Evolutionary conservation across 1,284 basidiomycete genomes (phyloP), one percentile per base, ranked within the genome.

Genomic region (Puccinia coronata): DNA sequence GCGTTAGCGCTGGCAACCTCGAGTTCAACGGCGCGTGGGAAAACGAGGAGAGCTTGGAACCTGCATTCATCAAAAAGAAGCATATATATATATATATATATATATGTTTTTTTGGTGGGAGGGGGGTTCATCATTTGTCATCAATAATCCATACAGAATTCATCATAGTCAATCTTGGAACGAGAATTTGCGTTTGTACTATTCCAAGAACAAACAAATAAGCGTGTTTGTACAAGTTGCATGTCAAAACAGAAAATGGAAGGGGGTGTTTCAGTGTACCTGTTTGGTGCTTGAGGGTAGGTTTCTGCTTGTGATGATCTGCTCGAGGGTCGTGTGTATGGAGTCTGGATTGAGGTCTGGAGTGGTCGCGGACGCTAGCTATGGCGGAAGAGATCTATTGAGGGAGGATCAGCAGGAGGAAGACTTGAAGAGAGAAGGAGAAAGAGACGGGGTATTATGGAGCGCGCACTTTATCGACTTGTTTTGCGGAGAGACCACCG

Each of bases 401-500:
- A 69, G 8, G 12, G 6, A 47, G 4, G 4, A 47, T 8, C 41
- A 43, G 18, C 25, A 18, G 28, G 31, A 18, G 12, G 11, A 69
- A 8, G 43, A 47, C 0, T 25, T 4, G 5, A 69, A 28, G 65
- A 69, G 23, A 20, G 18, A 11, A 36, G 31, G 14, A 34, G 18
- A n/a, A 25, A 36, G 20, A 18, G 2, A 8, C 6, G 16, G 51
- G 20, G 51, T 0, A 23, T 2, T 53, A n/a, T 20, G 8, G 51
- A 47, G 43, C 12, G 12, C 20, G 1, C 16, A 79, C 65, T 71
- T 79, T 79, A 70, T 79, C 65, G 49, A 79, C 77, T 47, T 79
- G 77, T 59, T 79, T 79, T 8, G 77, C 77, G 16, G 77, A 79
- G 20, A 79, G 77, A 16, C 77, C 77, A 59, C 77, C 77, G 67